Evolutionary conservation across 106 monocot genomes (phyloP).

Genomic region (Narthecium ossifragum): DNA sequence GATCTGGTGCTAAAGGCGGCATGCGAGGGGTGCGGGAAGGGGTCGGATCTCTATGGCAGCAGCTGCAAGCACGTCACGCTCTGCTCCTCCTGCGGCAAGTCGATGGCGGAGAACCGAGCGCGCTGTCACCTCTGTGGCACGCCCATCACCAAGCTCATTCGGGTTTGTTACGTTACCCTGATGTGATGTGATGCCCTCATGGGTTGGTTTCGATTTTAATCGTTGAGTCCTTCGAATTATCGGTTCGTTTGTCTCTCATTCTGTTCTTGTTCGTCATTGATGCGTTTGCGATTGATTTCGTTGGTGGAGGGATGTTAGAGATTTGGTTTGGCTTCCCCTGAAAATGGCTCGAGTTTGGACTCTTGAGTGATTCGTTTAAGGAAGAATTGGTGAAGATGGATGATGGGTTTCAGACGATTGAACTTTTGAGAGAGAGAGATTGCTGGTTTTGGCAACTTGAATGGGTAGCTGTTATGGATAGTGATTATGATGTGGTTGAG

Average conservation of each 20-base stretch:
- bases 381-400: too few species aligned
- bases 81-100: conserved; percentile 65
- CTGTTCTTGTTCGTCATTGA: neutral
- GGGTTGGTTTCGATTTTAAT: neutral
- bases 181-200: neutral
- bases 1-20: conserved; percentile 62
- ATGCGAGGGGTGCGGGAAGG: conserved; percentile 61
- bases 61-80: conserved; percentile 86
- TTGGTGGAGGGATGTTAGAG: neutral
- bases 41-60: conserved; percentile 77
- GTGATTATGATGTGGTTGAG: too few species aligned
- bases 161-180: conserved; percentile 18
- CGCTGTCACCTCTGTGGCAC: conserved; percentile 48
- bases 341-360: too few species aligned
- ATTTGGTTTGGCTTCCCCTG: too few species aligned
- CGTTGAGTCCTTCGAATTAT: neutral
- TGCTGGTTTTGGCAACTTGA: too few species aligned
- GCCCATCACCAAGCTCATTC: conserved; percentile 47
- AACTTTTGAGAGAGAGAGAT: too few species aligned
- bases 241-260: neutral
- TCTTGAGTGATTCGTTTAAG: too few species aligned
- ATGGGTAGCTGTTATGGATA: too few species aligned
- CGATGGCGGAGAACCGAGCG: conserved; percentile 42
- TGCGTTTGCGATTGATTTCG: too few species aligned
- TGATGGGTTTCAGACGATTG: too few species aligned